Percentiles rank a stretch among this genome's conserved stretches.
phyloP scores from a whole-genome alignment of 805 yeast genomes.

The Lipomyces yamadae region DNA sequence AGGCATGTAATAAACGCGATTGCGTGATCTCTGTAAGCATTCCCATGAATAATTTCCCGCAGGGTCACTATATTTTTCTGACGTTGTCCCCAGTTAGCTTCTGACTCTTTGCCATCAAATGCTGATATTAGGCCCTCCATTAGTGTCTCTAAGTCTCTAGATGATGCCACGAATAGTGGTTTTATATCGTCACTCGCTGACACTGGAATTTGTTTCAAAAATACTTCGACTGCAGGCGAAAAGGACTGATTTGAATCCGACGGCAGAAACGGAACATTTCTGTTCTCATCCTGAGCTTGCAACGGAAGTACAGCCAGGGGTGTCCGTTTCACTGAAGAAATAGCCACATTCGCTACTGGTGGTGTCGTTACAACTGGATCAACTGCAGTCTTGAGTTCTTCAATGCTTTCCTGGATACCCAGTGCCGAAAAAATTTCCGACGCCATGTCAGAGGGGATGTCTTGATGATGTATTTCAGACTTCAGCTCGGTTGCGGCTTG shows the following conservation, averaged over 20 bases:
- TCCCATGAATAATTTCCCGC: conserved; percentile 66
- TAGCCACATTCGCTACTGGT: not conserved
- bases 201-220: conserved; percentile 39
- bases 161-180: conserved; percentile 45
- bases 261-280: conserved; percentile 2
- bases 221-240: conserved; percentile 12
- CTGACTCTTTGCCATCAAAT: conserved; percentile 81
- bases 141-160: conserved; percentile 43
- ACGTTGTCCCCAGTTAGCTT: conserved; percentile 79
- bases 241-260: not conserved
- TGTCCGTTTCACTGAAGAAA: conserved; percentile 17
- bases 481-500: conserved; percentile 26
- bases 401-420: conserved; percentile 3
- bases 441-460: conserved; percentile 10
- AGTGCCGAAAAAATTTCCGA: conserved; percentile 6
- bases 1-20: conserved; percentile 47
- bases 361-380: not conserved
- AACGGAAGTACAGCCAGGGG: conserved; percentile 22
- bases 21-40: conserved; percentile 50
- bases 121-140: conserved; percentile 44
- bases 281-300: conserved; percentile 20
- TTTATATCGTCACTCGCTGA: conserved; percentile 51
- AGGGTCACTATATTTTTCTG: conserved; percentile 64
- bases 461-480: conserved; percentile 16
- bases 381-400: not conserved